phyloP scores from a whole-genome alignment of 2,329 filamentous ascomycete species.

The Pseudogymnoascus sp. region DNA sequence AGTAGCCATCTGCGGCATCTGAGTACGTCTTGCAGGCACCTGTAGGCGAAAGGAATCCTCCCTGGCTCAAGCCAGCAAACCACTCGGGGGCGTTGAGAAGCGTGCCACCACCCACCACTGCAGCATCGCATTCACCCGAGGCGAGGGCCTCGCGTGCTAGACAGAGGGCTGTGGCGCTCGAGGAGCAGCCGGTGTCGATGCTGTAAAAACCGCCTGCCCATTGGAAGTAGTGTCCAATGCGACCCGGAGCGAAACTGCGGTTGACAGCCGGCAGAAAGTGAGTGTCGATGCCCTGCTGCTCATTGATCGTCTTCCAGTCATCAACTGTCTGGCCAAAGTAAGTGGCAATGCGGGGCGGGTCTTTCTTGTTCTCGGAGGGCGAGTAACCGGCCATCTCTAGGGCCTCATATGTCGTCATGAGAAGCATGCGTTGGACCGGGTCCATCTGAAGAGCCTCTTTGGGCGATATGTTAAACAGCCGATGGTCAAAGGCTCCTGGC shows the following conservation, averaged over 20 bases:
- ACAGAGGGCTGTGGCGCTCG: conserved; percentile 65
- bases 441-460: conserved; percentile 72
- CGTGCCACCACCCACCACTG: conserved; percentile 71
- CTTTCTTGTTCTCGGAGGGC: conserved; percentile 72
- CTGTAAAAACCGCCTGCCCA: conserved; percentile 67
- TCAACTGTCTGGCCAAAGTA: conserved; percentile 13
- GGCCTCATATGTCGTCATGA: conserved; percentile 71
- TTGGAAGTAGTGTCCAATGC: conserved; percentile 72
- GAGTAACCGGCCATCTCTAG: conserved; percentile 70
- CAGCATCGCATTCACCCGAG: conserved; percentile 73
- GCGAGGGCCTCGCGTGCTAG: conserved; percentile 67
- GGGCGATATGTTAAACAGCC: conserved; percentile 80
- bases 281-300: conserved; percentile 18
- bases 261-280: conserved; percentile 42
- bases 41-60: conserved; percentile 71
- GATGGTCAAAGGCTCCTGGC: conserved; percentile 66
- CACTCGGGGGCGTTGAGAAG: conserved; percentile 77
- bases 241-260: conserved; percentile 42
- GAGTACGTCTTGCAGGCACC: conserved; percentile 77
- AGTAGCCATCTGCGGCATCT: conserved; percentile 56
- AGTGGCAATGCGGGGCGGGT: conserved; percentile 42
- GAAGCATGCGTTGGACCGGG: conserved; percentile 67
- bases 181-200: conserved; percentile 74
- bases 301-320: conserved; percentile 13
- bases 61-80: conserved; percentile 68